phyloP scores from a whole-genome alignment of 2,329 filamentous ascomycete species.

The Beauveria rudraprayagi region DNA sequence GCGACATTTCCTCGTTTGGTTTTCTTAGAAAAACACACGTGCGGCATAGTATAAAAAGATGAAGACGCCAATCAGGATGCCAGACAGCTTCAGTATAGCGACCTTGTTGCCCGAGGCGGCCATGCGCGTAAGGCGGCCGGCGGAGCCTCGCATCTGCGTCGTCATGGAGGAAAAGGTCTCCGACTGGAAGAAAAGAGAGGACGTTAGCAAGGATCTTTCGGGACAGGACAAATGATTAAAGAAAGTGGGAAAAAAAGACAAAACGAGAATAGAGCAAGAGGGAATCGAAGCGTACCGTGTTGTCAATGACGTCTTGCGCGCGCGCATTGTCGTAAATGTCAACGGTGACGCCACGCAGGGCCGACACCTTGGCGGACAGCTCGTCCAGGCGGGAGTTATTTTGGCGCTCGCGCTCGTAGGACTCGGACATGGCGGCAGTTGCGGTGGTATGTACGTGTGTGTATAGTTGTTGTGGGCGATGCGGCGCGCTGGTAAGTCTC shows the following conservation, averaged over 20 bases:
- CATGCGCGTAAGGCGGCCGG: conserved; percentile 77
- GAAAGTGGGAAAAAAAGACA: neutral
- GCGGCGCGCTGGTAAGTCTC: neutral
- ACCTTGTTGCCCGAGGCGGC: conserved; percentile 84
- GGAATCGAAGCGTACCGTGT: conserved; percentile 55
- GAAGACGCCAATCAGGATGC: conserved; percentile 66
- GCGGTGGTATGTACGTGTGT: neutral
- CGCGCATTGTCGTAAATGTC: conserved; percentile 97
- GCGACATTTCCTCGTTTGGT: neutral
- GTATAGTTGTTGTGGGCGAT: neutral
- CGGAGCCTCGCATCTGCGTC: conserved; percentile 75
- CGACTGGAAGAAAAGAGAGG: conserved; percentile 39
- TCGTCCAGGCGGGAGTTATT: conserved; percentile 93
- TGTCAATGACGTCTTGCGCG: conserved; percentile 80
- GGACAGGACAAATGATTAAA: neutral
- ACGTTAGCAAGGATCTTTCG: neutral
- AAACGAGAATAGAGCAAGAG: neutral
- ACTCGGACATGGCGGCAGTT: conserved; percentile 54
- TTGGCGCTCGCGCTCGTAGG: conserved; percentile 75
- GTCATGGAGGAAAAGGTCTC: conserved; percentile 89
- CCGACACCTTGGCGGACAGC: conserved; percentile 82
- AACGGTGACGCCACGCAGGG: conserved; percentile 85
- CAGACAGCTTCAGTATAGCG: conserved; percentile 82
- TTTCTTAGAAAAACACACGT: conserved; percentile 51
- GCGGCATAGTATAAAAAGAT: conserved; percentile 68